Percentiles rank a stretch among this genome's conserved stretches.
Evolutionary conservation across 768 basidiomycete species (phyloP).

Genomic region (Saitozyma podzolica): DNA sequence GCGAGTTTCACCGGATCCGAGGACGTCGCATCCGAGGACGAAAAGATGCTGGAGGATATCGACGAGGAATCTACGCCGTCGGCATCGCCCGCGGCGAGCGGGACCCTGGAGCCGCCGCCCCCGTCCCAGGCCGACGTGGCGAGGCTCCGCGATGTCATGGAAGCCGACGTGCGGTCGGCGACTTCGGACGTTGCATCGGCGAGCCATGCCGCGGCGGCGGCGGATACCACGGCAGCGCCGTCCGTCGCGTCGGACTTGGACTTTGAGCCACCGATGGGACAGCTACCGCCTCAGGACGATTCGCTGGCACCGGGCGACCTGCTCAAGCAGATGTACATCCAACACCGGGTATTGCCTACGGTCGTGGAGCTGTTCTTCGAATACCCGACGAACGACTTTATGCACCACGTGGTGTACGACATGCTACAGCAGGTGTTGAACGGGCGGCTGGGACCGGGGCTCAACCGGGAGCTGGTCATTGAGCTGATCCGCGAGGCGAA

Average conservation of each 20-base stretch:
- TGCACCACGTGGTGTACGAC: slow-evolving; percentile 95
- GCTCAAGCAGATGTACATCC: slow-evolving; percentile 75
- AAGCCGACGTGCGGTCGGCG: slow-evolving; percentile 21
- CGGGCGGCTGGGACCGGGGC: slow-evolving; percentile 72
- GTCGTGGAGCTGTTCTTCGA: slow-evolving; percentile 91
- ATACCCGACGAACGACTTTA: slow-evolving; percentile 95
- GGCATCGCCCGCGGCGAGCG: slow-evolving; percentile 15
- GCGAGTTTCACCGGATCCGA: slow-evolving; percentile 32
- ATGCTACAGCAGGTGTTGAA: slow-evolving; percentile 92
- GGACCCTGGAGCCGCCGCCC: slow-evolving; percentile 28
- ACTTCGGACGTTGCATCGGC: slow-evolving; percentile 33
- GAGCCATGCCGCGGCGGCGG: slow-evolving; percentile 41
- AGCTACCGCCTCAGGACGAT: slow-evolving; percentile 27
- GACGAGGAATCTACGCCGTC: slow-evolving; percentile 37
- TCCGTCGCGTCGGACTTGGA: slow-evolving; percentile 26
- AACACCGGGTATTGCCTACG: slow-evolving; percentile 70
- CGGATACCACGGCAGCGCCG: slow-evolving; percentile 28
- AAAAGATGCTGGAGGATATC: slow-evolving; percentile 32
- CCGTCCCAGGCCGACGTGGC: slow-evolving; percentile 41
- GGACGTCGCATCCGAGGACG: slow-evolving; percentile 32
- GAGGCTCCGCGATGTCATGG: slow-evolving; percentile 39
- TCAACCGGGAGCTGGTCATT: slow-evolving; percentile 79
- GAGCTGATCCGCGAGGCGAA: slow-evolving; percentile 82
- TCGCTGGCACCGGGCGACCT: slow-evolving; percentile 61
- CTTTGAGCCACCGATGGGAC: not conserved